Evolutionary conservation across 257 asterid genomes (phyloP).

Genomic region (Verbascum thapsus): DNA sequence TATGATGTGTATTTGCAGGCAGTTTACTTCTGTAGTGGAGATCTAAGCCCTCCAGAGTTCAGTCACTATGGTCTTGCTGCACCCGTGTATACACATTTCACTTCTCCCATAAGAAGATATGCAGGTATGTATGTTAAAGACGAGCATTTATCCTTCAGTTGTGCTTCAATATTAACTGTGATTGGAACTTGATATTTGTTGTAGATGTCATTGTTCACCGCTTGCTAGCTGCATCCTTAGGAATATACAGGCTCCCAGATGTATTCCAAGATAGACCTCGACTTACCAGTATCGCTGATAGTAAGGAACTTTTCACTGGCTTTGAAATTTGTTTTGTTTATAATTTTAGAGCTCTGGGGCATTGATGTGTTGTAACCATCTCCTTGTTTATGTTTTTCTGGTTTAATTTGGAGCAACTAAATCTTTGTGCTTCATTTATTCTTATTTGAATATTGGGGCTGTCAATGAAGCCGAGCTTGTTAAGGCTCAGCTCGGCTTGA

Average conservation of each 20-base stretch:
- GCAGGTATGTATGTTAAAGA: constrained; percentile 57
- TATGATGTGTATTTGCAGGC: constrained; percentile 57
- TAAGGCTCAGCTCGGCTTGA: too few species aligned
- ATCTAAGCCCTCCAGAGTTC: constrained; percentile 89
- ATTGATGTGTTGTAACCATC: constrained; percentile 15
- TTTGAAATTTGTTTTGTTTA: not conserved
- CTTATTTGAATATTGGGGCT: not conserved
- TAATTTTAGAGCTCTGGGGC: constrained; percentile 14
- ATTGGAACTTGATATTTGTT: constrained; percentile 34
- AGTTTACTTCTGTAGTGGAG: constrained; percentile 96
- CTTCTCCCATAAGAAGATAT: constrained; percentile 98
- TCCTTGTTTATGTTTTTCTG: constrained; percentile 8
- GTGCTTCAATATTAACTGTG: constrained; percentile 24
- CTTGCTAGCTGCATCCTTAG: constrained; percentile 96
- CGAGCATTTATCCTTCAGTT: constrained; percentile 28
- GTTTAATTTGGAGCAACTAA: constrained; percentile 13
- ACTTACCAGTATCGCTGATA: constrained; percentile 82
- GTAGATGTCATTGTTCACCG: constrained; percentile 92
- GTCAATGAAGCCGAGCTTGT: too few species aligned
- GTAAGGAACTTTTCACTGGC: constrained; percentile 48
- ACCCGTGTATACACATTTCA: constrained; percentile 92
- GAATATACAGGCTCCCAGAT: constrained; percentile 81
- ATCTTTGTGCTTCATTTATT: constrained; percentile 17
- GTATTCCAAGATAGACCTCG: constrained; percentile 71
- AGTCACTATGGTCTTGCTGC: constrained; percentile 94